Percentiles rank a stretch among this genome's conserved stretches.
Conservation (phyloP, 2,329 filamentous ascomycete genomes). For the Chaetomium sp. region DNA sequence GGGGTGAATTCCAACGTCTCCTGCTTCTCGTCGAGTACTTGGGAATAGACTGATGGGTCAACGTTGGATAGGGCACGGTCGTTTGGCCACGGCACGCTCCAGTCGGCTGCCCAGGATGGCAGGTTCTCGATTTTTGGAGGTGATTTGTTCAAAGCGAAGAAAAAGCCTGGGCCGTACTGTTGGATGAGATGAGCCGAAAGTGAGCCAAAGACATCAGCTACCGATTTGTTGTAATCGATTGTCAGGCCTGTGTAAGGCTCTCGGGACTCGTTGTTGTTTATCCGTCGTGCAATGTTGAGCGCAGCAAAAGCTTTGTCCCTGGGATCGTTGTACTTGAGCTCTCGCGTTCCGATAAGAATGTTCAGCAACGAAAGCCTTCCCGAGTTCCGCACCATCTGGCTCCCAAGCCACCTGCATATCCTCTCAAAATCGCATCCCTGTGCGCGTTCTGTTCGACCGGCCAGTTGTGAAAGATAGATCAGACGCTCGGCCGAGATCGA, state of each 20-base stretch:
- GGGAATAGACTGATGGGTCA: background rate
- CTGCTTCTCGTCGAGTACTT: background rate
- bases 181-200: constrained; percentile 9
- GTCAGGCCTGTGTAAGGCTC: background rate
- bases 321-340: constrained; percentile 6
- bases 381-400: background rate
- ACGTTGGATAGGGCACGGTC: background rate
- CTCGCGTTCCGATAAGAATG: constrained; percentile 3
- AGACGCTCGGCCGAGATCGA: background rate
- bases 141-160: constrained; percentile 9
- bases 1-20: background rate
- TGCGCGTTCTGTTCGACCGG: background rate
- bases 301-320: constrained; percentile 9
- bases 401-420: background rate
- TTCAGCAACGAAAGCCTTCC: background rate
- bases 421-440: background rate
- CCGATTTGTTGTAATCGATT: background rate
- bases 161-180: constrained; percentile 9
- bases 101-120: constrained; percentile 12
- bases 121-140: background rate
- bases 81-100: constrained; percentile 9
- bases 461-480: constrained; percentile 4
- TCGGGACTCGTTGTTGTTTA: background rate
- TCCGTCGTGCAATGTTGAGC: constrained; percentile 1
- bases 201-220: constrained; percentile 1